Conservation (phyloP, 768 basidiomycete genomes). For the Tubosaeta sp. region DNA sequence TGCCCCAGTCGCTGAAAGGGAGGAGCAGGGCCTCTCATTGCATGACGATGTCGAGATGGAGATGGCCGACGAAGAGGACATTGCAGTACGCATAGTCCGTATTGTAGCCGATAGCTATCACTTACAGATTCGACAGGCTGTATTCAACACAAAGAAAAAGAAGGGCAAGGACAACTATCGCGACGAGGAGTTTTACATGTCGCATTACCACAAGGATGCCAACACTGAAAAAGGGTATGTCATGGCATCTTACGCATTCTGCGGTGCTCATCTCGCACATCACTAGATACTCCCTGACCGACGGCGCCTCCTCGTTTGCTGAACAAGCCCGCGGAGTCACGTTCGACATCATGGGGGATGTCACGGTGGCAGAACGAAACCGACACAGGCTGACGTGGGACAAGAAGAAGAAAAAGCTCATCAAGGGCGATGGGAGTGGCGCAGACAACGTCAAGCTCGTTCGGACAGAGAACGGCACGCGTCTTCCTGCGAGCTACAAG, state of each 20-base stretch:
- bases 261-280: background rate
- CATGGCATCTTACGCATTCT: background rate
- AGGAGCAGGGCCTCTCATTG: slow-evolving; percentile 29
- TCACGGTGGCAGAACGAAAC: slow-evolving; percentile 50
- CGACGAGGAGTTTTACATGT: slow-evolving; percentile 89
- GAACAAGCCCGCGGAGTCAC: slow-evolving; percentile 76
- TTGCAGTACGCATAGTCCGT: slow-evolving; percentile 47
- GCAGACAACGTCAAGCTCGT: slow-evolving; percentile 94
- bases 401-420: slow-evolving; percentile 92
- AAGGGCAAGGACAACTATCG: slow-evolving; percentile 48
- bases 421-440: slow-evolving; percentile 79
- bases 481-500: slow-evolving; percentile 87
- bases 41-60: slow-evolving; percentile 39
- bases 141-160: slow-evolving; percentile 56
- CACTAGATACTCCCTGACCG: slow-evolving; percentile 78
- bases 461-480: slow-evolving; percentile 86
- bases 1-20: slow-evolving; percentile 33
- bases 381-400: slow-evolving; percentile 80
- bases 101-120: background rate
- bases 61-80: slow-evolving; percentile 78
- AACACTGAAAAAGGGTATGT: slow-evolving; percentile 85
- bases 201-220: slow-evolving; percentile 84
- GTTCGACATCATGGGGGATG: slow-evolving; percentile 82
- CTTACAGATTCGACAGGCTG: slow-evolving; percentile 43
- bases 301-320: slow-evolving; percentile 82